Conservation (phyloP, 345 rosid species). For the Boechera divaricarpa region DNA sequence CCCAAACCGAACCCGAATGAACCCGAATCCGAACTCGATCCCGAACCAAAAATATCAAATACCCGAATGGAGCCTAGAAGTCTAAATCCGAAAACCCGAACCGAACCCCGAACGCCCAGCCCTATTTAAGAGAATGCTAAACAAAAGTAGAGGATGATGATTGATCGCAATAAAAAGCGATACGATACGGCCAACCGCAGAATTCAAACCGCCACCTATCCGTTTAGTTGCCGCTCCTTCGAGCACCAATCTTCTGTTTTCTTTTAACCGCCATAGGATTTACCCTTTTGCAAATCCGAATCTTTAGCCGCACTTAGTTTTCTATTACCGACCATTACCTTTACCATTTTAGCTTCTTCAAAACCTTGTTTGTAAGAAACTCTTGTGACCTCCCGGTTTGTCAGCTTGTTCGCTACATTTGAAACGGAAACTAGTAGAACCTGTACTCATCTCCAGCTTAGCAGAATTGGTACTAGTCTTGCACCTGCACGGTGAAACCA, state of each 20-base stretch:
- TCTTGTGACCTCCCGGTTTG: conserved; percentile 10
- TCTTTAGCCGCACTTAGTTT: conserved; percentile 27
- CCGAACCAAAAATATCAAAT: too few species aligned
- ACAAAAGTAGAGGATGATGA: conserved; percentile 19
- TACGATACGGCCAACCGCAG: not conserved
- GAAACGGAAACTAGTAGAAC: conserved; percentile 57
- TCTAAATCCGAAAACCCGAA: too few species aligned
- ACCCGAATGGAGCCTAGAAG: too few species aligned
- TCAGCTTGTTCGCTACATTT: conserved; percentile 74
- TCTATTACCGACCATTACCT: conserved; percentile 9
- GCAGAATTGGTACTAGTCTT: conserved; percentile 47
- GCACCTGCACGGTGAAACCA: conserved; percentile 47
- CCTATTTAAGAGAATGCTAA: conserved; percentile 3
- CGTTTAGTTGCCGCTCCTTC: conserved; percentile 6
- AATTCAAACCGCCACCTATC: not conserved
- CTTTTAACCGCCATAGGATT: conserved; percentile 23
- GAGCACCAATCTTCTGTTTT: conserved; percentile 14
- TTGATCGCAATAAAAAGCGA: not conserved
- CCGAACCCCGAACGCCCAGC: too few species aligned
- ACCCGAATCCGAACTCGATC: too few species aligned
- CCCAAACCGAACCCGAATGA: too few species aligned
- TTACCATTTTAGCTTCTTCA: conserved; percentile 24
- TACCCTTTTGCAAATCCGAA: conserved; percentile 24
- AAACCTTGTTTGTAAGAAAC: conserved; percentile 20
- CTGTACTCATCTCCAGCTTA: conserved; percentile 55